These are phyloP conservation scores for Cucurbita pepo DNA, from an alignment of 306 rosid species.

Conservation along the genomic window DNA sequence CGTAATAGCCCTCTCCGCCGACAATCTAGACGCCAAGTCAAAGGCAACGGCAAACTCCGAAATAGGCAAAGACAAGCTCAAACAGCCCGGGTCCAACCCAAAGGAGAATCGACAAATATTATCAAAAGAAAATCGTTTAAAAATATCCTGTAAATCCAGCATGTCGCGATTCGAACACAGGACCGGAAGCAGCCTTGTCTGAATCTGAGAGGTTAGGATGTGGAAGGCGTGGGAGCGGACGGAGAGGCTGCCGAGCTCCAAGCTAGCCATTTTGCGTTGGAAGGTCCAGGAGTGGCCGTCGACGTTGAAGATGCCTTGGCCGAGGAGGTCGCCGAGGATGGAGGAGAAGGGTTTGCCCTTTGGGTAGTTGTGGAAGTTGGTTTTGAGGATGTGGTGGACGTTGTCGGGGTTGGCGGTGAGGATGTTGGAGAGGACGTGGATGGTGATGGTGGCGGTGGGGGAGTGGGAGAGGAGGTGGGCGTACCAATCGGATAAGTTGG, in stretches of 20 bases:
- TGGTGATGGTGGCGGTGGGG: constrained; percentile 33
- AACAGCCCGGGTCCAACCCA: constrained; percentile 76
- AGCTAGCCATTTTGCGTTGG: constrained; percentile 73
- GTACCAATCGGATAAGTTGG: constrained; percentile 64
- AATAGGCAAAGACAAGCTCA: constrained; percentile 21
- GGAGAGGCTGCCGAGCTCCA: constrained; percentile 50
- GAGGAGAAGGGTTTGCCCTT: constrained; percentile 61
- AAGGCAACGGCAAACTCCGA: constrained; percentile 39
- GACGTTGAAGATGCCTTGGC: constrained; percentile 69
- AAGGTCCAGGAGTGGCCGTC: constrained; percentile 62
- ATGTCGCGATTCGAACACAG: too few relatives aligned
- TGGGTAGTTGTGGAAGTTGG: constrained; percentile 63
- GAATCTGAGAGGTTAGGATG: constrained; percentile 28
- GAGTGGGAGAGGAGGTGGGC: constrained; percentile 49
- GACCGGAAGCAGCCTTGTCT: constrained; percentile 12
- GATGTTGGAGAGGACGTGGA: constrained; percentile 53
- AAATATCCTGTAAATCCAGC: constrained; percentile 52
- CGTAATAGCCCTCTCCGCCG: constrained; percentile 54
- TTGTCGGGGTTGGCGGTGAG: constrained; percentile 57
- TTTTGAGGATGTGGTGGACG: constrained; percentile 59
- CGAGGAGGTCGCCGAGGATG: constrained; percentile 72
- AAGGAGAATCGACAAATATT: constrained; percentile 56
- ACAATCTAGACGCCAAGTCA: constrained; percentile 42
- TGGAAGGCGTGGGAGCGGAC: constrained; percentile 52
- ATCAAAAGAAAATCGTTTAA: constrained; percentile 64